phyloP scores from a whole-genome alignment of 2,329 filamentous ascomycete genomes.

The Colletotrichum lupini region DNA sequence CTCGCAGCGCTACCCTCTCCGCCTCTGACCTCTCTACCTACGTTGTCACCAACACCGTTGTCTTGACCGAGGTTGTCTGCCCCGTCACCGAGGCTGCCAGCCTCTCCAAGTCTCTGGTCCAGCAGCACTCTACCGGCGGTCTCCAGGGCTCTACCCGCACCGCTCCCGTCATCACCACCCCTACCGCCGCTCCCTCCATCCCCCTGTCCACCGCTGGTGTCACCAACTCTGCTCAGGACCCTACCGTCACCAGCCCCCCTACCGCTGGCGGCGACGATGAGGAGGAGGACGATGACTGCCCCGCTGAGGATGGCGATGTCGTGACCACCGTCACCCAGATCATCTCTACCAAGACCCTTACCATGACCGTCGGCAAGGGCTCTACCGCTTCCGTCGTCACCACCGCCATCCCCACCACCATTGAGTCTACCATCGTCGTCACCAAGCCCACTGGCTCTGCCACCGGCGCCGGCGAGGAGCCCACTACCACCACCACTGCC shows the following conservation, averaged over 20 bases:
- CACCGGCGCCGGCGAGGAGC: conserved; percentile 36
- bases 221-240: conserved; percentile 36
- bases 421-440: conserved; percentile 50
- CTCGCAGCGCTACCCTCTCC: conserved; percentile 48
- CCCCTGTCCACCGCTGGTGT: conserved; percentile 51
- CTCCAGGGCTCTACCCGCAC: conserved; percentile 49
- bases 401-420: conserved; percentile 56
- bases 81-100: conserved; percentile 54
- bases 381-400: conserved; percentile 48
- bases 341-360: conserved; percentile 46
- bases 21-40: conserved; percentile 47
- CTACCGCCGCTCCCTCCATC: conserved; percentile 36
- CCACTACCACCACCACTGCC: conserved; percentile 51
- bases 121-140: conserved; percentile 47
- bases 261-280: conserved; percentile 15
- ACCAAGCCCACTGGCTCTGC: conserved; percentile 23
- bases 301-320: conserved; percentile 30
- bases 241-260: conserved; percentile 30
- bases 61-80: conserved; percentile 56
- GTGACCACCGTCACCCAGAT: conserved; percentile 41
- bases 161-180: conserved; percentile 44
- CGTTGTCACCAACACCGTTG: conserved; percentile 52
- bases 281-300: conserved; percentile 32
- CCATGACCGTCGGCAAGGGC: conserved; percentile 48
- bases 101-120: conserved; percentile 54